Conservation (phyloP, 768 basidiomycete species). For the Tricholoma sp. region DNA sequence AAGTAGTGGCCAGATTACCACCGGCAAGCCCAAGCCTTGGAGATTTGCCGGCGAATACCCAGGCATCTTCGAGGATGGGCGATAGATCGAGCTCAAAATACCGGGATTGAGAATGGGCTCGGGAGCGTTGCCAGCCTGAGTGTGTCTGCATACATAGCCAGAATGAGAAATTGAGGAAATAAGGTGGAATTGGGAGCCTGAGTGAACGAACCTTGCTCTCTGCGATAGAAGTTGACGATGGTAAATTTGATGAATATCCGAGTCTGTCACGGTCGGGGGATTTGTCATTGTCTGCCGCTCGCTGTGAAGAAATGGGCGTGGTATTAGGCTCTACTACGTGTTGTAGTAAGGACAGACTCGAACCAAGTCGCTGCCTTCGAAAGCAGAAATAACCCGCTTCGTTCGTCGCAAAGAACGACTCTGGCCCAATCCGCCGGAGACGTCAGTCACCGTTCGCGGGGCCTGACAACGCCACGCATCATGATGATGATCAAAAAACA, state of each 20-base stretch:
- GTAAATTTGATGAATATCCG: neutral
- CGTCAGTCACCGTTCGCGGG: neutral
- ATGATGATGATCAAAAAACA: too few species aligned
- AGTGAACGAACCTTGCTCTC: neutral
- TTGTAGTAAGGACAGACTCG: neutral
- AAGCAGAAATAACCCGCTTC: neutral
- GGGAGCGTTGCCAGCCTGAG: conserved; percentile 4
- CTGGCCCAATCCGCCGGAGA: neutral
- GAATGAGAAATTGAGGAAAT: neutral
- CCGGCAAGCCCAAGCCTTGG: conserved; percentile 3
- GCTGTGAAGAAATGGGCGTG: neutral
- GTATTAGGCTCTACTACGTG: neutral
- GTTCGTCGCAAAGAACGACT: conserved; percentile 3
- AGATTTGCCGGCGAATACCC: conserved; percentile 14
- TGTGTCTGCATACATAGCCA: neutral
- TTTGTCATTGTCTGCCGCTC: neutral
- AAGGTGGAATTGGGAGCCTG: neutral
- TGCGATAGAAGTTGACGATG: neutral
- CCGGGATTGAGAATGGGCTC: conserved; percentile 11
- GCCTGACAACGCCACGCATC: neutral
- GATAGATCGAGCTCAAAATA: conserved; percentile 30
- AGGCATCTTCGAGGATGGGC: conserved; percentile 32
- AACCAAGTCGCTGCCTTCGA: neutral
- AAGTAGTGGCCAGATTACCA: neutral
- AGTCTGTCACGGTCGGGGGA: too few species aligned